Evolutionary conservation across 768 basidiomycete species (phyloP), one percentile per base, ranked within the genome.

Genomic region (Tulasnella sp.): DNA sequence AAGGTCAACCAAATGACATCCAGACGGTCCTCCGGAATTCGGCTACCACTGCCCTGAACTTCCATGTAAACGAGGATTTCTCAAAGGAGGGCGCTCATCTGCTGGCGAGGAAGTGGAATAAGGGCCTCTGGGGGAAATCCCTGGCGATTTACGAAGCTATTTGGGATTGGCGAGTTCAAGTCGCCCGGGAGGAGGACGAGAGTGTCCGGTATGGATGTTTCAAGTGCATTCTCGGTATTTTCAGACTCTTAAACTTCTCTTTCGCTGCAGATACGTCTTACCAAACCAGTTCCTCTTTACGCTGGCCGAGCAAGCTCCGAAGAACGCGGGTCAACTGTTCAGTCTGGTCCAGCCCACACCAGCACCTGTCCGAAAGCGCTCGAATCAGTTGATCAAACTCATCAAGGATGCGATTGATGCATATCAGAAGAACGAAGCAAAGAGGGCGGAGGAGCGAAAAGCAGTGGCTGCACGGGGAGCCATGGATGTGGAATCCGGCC

Each of bases 171-270:
- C 83, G 95, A 73, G 95, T 98, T 79, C 77, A 78, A 12, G 81
- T 88, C 1, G 91, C 92, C 1, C 83, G 92, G 66, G 87, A 89
- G 71, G 91, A 94, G 76, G 95, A 98, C 78, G 95, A 97, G 80
- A 92, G 91, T 77, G 85, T 86, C 9, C 82, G 89, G 89, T 94
- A 29, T 29, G 78, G 62, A 86, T 80, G 3, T 39, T 69, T 39
- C 37, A 12, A 69, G 40, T 65, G 41, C 16, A 29, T n/a, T 47
- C 7, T 19, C 36, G 34, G 14, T 19, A 69, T 5, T 14, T 36
- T 29, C 8, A n/a, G 40, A 26, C 26, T 40, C 12, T 36, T 67
- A 73, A 22, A 76, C 64, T 37, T 17, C 14, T 69, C 41, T 7
- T n/a, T 47, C 35, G 47, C 47, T 73, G 26, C 66, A 90, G 90